These are phyloP conservation scores for Pleurotus giganteus DNA, from an alignment of 768 basidiomycete genomes.

Conservation along the genomic window DNA sequence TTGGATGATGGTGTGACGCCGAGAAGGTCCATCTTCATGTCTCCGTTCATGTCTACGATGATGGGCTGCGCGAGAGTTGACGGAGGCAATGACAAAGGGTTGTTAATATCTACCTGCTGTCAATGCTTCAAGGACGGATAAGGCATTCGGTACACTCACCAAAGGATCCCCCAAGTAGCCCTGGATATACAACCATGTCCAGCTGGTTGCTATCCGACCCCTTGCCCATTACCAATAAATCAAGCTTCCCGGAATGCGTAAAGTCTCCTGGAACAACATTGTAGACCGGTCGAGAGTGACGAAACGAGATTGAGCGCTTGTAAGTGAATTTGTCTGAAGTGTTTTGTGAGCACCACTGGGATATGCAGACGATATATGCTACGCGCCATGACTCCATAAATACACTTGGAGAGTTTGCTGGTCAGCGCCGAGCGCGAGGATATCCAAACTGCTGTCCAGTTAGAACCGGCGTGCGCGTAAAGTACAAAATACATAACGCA, in stretches of 20 bases:
- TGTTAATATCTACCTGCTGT: slow-evolving; percentile 30
- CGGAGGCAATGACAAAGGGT: slow-evolving; percentile 52
- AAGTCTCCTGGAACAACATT: slow-evolving; percentile 95
- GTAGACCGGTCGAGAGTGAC: slow-evolving; percentile 54
- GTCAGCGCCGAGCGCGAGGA: slow-evolving; percentile 72
- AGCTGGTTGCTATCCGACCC: slow-evolving; percentile 46
- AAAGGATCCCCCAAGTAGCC: slow-evolving; percentile 60
- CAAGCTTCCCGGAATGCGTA: slow-evolving; percentile 87
- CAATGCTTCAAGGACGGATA: background rate
- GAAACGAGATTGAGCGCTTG: slow-evolving; percentile 46
- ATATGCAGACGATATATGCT: background rate
- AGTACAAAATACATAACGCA: slow-evolving; percentile 38
- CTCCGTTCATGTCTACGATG: slow-evolving; percentile 81
- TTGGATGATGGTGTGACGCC: slow-evolving; percentile 52
- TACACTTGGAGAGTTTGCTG: slow-evolving; percentile 75
- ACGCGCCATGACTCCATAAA: slow-evolving; percentile 78
- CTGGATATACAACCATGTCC: slow-evolving; percentile 70
- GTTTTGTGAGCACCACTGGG: slow-evolving; percentile 1
- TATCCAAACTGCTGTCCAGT: slow-evolving; percentile 59
- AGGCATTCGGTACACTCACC: slow-evolving; percentile 38
- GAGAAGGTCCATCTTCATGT: slow-evolving; percentile 87
- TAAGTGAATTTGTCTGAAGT: slow-evolving; percentile 57
- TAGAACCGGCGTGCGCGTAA: background rate
- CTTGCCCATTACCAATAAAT: slow-evolving; percentile 84
- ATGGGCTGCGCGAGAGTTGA: slow-evolving; percentile 81